Base-by-base conservation (phyloP, 2,329 filamentous ascomycete species). In the Proliferodiscus dingleyae region DNA sequence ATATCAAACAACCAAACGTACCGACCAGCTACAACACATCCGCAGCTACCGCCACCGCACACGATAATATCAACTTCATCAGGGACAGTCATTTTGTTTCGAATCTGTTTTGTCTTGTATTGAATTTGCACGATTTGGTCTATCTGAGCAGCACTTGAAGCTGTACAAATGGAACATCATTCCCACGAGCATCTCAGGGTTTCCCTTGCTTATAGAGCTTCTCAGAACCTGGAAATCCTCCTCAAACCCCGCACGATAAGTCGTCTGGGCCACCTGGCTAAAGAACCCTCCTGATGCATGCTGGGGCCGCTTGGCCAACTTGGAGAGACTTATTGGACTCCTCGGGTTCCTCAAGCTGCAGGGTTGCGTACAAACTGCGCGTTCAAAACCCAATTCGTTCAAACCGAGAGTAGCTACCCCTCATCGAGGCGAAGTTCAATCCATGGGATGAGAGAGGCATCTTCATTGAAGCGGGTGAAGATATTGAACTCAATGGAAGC, bases 11-110 rank as follows among this genome's bases (percentile, higher is more conserved):
- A 15, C 18, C 11, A 3, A 29, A 47, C 57, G 24, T 11, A 59
- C 58, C 75, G 65, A 4, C 66, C 69, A 21, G 75, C 74, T 40
- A 77, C 62, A 16, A 75, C 66, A 53, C 72, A 72, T 24, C 71
- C 73, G 43, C 71, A 68, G 24, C 70, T 66, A 5, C 72, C 72
- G 42, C 72, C 59, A 61, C 73, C 73, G 29, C 70, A 71, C 43
- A 77, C 67, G 49, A 77, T 73, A 37, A 77, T 67, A 54, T 77
- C 74, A 19, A 75, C 70, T 56, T 74, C 71, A 37, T 61, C 58
- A 24, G 56, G 57, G 16, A 59, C 51, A 7, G 57, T 58, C 58
- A 61, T 61, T 18, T 45, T 56, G 49, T 26, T 16, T 24, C 38
- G 21, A 16, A 18, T 19, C 18, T 36, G 30, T 15, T 28, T 15